Evolutionary conservation across 805 yeast genomes (phyloP).

Genomic region (Wickerhamomyces queroliae): DNA sequence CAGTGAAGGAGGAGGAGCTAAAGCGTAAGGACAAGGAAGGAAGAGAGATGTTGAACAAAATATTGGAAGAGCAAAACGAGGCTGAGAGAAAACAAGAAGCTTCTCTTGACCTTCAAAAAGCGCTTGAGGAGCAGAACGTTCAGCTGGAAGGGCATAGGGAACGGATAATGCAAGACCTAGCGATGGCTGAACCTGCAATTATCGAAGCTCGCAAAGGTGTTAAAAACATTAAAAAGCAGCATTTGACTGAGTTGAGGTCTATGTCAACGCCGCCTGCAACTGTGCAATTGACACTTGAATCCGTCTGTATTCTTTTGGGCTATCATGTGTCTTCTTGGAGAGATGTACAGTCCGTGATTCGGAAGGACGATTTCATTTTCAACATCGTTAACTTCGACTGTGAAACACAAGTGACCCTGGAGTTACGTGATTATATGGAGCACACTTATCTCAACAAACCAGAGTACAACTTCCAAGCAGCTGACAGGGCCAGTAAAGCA

Average conservation of each 20-base stretch:
- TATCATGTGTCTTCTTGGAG: slow-evolving; percentile 65
- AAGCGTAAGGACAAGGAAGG: slow-evolving; percentile 62
- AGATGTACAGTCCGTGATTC: slow-evolving; percentile 72
- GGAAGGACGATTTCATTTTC: slow-evolving; percentile 83
- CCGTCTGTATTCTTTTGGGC: slow-evolving; percentile 82
- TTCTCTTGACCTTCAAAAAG: slow-evolving; percentile 67
- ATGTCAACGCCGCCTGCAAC: slow-evolving; percentile 90
- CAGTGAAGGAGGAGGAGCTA: slow-evolving; percentile 45
- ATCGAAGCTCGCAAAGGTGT: slow-evolving; percentile 83
- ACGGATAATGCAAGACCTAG: slow-evolving; percentile 58
- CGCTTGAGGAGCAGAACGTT: slow-evolving; percentile 60
- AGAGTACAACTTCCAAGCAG: slow-evolving; percentile 65
- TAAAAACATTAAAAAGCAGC: slow-evolving; percentile 88
- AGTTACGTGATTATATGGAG: slow-evolving; percentile 52
- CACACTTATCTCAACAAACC: slow-evolving; percentile 52
- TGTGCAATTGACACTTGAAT: slow-evolving; percentile 78
- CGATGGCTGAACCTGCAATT: slow-evolving; percentile 77
- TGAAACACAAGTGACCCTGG: slow-evolving; percentile 47
- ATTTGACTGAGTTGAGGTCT: slow-evolving; percentile 81
- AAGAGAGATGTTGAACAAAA: slow-evolving; percentile 58
- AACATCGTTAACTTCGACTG: slow-evolving; percentile 73
- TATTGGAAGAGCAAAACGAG: slow-evolving; percentile 83
- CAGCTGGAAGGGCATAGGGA: slow-evolving; percentile 49
- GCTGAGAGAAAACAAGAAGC: slow-evolving; percentile 89
- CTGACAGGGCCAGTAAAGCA: slow-evolving; percentile 87